Conservation (phyloP, 805 yeast genomes). For the Wickerhamiella siamensis region DNA sequence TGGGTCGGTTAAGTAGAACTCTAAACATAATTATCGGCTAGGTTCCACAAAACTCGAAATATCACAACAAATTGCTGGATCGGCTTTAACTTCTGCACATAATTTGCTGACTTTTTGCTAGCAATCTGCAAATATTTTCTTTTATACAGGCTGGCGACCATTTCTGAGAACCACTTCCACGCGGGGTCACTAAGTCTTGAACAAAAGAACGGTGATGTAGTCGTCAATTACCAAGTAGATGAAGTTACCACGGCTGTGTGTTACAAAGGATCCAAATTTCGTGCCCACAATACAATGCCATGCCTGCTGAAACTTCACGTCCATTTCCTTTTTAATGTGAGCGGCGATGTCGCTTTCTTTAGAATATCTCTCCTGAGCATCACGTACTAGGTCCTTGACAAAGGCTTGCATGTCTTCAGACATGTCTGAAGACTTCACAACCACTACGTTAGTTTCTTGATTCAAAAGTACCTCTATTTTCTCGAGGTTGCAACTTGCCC, state of each 20-base stretch:
- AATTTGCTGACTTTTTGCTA: no score
- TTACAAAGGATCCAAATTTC: constrained; percentile 47
- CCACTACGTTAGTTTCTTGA: constrained; percentile 4
- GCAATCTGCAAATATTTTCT: no score
- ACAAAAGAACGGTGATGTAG: constrained; percentile 28
- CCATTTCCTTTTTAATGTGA: constrained; percentile 42
- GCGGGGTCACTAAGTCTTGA: constrained; percentile 39
- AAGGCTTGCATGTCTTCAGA: constrained; percentile 13
- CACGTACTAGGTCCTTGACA: constrained; percentile 23
- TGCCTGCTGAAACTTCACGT: constrained; percentile 38
- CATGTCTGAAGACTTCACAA: constrained; percentile 18
- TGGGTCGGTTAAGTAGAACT: no score
- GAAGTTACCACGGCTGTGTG: constrained; percentile 42
- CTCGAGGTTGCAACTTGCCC: no score
- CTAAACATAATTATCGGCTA: no score
- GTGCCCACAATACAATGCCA: constrained; percentile 55
- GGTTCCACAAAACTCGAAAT: no score
- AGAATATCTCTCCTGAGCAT: constrained; percentile 32
- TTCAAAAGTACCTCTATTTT: no score
- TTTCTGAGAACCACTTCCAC: no score
- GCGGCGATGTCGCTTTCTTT: constrained; percentile 45
- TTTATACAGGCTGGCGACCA: no score
- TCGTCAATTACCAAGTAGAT: constrained; percentile 41
- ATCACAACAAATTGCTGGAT: no score
- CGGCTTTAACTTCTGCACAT: no score